Evolutionary conservation across 2,329 filamentous ascomycete species (phyloP), one percentile per base, ranked within the genome.

Genomic region (Aspergillus sp.): DNA sequence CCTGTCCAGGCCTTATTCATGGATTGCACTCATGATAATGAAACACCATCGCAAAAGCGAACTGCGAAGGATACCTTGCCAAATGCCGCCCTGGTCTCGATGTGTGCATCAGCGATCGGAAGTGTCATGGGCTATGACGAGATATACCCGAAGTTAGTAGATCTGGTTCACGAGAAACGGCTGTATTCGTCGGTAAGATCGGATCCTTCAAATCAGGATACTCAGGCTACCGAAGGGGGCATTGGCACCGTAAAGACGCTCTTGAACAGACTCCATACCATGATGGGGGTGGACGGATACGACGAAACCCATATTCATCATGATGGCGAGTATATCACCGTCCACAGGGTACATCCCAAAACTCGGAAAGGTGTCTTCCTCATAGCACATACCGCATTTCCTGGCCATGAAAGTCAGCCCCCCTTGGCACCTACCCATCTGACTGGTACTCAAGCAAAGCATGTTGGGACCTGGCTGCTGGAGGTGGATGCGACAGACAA

Each of bases 11-110:
- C 94, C 0, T 81, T 99, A 1, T 97, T 99, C 77, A 98, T 98
- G 92, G 96, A 99, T 74, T 99, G 96, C 76, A 99, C 96, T 0
- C 95, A 99, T 75, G 95, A 99, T 78, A 99, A 99, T 69, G 94
- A 99, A 78, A 90, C 92, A 2, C 95, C 95, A 0, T 91, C 94
- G 0, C 94, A 99, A 76, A 97, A 97, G 77, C 86, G 96, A 46
- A 93, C 97, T 73, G 93, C 93, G 54, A 87, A 92, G 60, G 96
- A 99, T 73, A 98, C 95, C 0, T 82, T 99, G 10, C 91, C 96
- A 7, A 98, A 96, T 70, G 93, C 94, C 53, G 95, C 95, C 5
- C 83, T 99, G 4, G 94, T 98, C 42, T 90, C 89, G 71, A 97
- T 99, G 93, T 99, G 96, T 75, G 88, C 92, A 24, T 96, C 92